These are phyloP conservation scores for Phytopythium chamaehyphon DNA, from an alignment of 352 stramenopile genomes.

Conservation along the genomic window DNA sequence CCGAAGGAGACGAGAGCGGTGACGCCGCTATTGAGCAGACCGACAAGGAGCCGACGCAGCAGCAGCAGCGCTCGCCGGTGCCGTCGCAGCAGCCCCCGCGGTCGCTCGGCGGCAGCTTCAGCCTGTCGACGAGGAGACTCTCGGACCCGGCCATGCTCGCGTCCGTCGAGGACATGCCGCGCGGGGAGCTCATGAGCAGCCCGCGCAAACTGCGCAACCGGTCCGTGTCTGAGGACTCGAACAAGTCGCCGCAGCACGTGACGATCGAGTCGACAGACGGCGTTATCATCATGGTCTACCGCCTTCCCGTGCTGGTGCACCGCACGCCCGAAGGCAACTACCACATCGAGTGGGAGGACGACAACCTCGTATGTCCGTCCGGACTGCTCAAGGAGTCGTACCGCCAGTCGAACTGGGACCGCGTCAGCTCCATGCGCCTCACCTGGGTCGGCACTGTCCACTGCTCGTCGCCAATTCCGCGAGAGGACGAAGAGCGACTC, in stretches of 20 bases:
- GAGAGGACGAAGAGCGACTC: slow-evolving; percentile 79
- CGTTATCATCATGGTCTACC: slow-evolving; percentile 96
- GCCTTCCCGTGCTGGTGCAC: slow-evolving; percentile 93
- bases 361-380: slow-evolving; percentile 84
- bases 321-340: slow-evolving; percentile 62
- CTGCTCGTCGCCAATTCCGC: slow-evolving; percentile 68
- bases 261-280: slow-evolving; percentile 93
- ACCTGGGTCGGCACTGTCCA: slow-evolving; percentile 84
- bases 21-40: slow-evolving; percentile 8
- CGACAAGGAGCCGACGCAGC: background rate
- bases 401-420: slow-evolving; percentile 56
- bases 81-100: too few relatives aligned
- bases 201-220: slow-evolving; percentile 35
- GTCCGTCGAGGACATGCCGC: slow-evolving; percentile 9
- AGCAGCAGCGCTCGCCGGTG: too few relatives aligned
- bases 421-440: slow-evolving; percentile 74
- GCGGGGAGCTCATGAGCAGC: slow-evolving; percentile 16
- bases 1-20: slow-evolving; percentile 33
- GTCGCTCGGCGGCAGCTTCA: background rate
- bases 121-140: background rate
- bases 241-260: slow-evolving; percentile 69
- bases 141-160: background rate
- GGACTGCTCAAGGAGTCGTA: slow-evolving; percentile 71
- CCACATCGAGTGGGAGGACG: slow-evolving; percentile 84
- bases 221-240: slow-evolving; percentile 54